Percentiles rank a stretch among this genome's conserved stretches.
These are phyloP conservation scores for Lactarius evosmus DNA, from an alignment of 768 basidiomycete species.

Conservation along the genomic window DNA sequence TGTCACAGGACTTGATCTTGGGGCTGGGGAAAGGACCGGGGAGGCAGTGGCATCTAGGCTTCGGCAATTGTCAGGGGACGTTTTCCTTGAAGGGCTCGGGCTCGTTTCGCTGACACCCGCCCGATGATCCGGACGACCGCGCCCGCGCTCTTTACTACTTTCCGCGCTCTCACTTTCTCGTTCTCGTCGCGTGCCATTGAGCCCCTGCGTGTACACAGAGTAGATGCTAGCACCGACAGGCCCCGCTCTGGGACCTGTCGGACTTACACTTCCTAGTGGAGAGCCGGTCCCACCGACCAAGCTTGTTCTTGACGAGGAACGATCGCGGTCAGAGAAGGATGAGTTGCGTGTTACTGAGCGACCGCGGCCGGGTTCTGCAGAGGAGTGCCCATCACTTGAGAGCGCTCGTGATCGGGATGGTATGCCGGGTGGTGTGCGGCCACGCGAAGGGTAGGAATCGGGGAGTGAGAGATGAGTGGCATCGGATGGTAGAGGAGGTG, in stretches of 20 bases:
- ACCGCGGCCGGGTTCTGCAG: slow-evolving; percentile 40
- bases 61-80: not conserved
- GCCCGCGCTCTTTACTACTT: slow-evolving; percentile 26
- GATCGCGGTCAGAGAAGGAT: slow-evolving; percentile 52
- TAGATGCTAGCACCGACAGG: slow-evolving; percentile 25
- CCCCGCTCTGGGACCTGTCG: slow-evolving; percentile 34
- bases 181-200: slow-evolving; percentile 22
- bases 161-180: slow-evolving; percentile 9
- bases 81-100: slow-evolving; percentile 15
- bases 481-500: slow-evolving; percentile 25
- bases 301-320: slow-evolving; percentile 36
- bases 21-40: not conserved
- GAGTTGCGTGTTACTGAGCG: slow-evolving; percentile 54
- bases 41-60: slow-evolving; percentile 7
- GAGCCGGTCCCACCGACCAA: slow-evolving; percentile 35
- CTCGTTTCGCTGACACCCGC: slow-evolving; percentile 24
- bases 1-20: not conserved
- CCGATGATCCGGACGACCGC: slow-evolving; percentile 20
- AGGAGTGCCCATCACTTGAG: slow-evolving; percentile 30
- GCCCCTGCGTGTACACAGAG: slow-evolving; percentile 19
- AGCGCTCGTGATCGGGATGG: slow-evolving; percentile 31
- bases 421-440: slow-evolving; percentile 27
- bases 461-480: slow-evolving; percentile 28
- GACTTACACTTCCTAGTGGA: slow-evolving; percentile 37
- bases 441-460: slow-evolving; percentile 28